These are phyloP conservation scores for Brassica nigra DNA, from an alignment of 345 rosid species.

Conservation along the genomic window DNA sequence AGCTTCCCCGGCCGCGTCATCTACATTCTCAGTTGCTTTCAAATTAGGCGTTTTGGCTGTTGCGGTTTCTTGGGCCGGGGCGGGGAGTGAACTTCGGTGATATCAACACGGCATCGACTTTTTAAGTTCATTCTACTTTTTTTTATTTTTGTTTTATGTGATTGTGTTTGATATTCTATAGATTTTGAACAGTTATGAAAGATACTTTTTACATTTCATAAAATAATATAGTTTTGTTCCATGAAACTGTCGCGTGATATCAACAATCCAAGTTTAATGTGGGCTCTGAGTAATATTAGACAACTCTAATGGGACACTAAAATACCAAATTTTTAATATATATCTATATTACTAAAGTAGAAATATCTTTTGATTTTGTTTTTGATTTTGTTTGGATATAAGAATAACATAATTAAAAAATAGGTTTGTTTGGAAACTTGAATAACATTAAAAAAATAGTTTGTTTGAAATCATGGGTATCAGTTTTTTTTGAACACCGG, in stretches of 20 bases:
- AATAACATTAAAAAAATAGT: too few relatives aligned
- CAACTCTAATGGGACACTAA: too few relatives aligned
- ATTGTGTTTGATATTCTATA: slow-evolving; percentile 1
- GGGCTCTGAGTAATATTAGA: not conserved
- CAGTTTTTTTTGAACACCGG: too few relatives aligned
- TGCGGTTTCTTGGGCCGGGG: slow-evolving; percentile 7
- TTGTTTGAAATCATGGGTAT: too few relatives aligned
- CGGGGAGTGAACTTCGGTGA: slow-evolving; percentile 9
- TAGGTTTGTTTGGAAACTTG: too few relatives aligned
- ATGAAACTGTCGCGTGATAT: not conserved
- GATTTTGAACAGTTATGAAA: not conserved
- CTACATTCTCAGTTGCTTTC: not conserved
- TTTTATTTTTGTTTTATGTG: not conserved
- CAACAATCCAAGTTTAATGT: not conserved
- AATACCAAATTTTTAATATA: too few relatives aligned
- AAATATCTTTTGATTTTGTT: too few relatives aligned
- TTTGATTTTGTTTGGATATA: too few relatives aligned
- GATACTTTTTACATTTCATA: not conserved
- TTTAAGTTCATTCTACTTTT: not conserved
- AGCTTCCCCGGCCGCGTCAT: not conserved
- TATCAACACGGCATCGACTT: slow-evolving; percentile 12
- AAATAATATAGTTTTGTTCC: not conserved
- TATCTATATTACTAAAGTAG: too few relatives aligned
- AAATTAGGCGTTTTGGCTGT: slow-evolving; percentile 21
- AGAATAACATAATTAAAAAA: too few relatives aligned